Evolutionary conservation across 108 stramenopile genomes (phyloP), one percentile per base, ranked within the genome.

Genomic region (Fragilaria crotonensis): DNA sequence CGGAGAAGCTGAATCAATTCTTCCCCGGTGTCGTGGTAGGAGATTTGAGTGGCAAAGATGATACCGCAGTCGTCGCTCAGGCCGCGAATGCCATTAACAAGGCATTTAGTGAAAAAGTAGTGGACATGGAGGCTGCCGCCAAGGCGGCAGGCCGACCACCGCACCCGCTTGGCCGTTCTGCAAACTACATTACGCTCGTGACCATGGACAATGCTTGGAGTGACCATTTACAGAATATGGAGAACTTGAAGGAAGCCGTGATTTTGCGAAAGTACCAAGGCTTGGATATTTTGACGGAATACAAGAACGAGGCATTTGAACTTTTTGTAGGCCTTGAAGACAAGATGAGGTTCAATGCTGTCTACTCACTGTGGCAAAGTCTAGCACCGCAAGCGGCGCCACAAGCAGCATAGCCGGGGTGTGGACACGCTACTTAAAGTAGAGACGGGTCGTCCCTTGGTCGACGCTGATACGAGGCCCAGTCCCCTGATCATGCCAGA

Each of bases 191-290:
- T 53, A 81, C 83, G 2, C 84, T 94, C 30, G 81, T 94, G 29
- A 79, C 85, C 11, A 79, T 89, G 80, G 93, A 94, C 69, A 90
- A 89, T 64, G 87, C 87, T 2, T 94, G 89, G 89, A 85, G 83
- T 63, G 87, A 94, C 52, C 93, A 94, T 62, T 64, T 94, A 7
- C 85, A 87, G 51, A 75, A 81, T 57, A 81, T 94, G 85, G 89
- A 89, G 52, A 80, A 83, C 55, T 54, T 94, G 59, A 86, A 90
- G 51, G 93, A 94, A 54, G 72, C 67, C 49, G 93, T 94, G 21
- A 73, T 81, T 55, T 56, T 94, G 45, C 71, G 85, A 33, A 72
- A 83, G 56, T 89, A 82, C 60, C 82, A 85, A 65, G 76, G 80
- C 23, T 66, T 71, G 2, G 82, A 90, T 65, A 86, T 86, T 51